These are phyloP conservation scores for Isatis lusitanica DNA, from an alignment of 441 rosid species.

Conservation along the genomic window DNA sequence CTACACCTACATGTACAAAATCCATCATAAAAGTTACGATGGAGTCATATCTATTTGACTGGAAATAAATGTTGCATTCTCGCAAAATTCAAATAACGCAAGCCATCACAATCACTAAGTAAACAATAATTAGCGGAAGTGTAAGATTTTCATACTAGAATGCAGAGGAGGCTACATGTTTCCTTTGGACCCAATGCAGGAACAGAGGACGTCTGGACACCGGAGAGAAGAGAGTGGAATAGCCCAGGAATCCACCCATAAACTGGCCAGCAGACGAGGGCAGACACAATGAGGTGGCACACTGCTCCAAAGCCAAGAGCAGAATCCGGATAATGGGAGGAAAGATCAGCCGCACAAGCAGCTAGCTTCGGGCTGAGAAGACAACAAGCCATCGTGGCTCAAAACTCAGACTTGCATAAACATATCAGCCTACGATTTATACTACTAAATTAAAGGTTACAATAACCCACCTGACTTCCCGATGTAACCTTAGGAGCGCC, in stretches of 20 bases:
- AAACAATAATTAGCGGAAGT: constrained; percentile 25
- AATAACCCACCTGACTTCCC: constrained; percentile 80
- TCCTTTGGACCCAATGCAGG: constrained; percentile 94
- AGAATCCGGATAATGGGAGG: constrained; percentile 83
- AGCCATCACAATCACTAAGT: constrained; percentile 18
- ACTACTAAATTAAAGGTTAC: constrained; percentile 19
- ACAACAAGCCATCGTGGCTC: constrained; percentile 22
- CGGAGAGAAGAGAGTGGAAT: constrained; percentile 78
- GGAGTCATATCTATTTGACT: not conserved
- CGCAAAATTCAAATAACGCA: not conserved
- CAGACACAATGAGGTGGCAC: constrained; percentile 90
- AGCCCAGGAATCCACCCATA: constrained; percentile 97
- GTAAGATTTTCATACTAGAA: constrained; percentile 65
- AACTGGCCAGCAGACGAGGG: constrained; percentile 94
- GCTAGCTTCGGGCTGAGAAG: constrained; percentile 91
- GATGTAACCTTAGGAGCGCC: constrained; percentile 85
- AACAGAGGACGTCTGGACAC: constrained; percentile 71
- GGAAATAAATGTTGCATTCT: constrained; percentile 13
- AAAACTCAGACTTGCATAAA: constrained; percentile 19
- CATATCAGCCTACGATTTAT: constrained; percentile 7
- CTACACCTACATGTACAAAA: constrained; percentile 16
- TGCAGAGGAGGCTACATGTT: constrained; percentile 91
- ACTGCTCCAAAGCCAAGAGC: constrained; percentile 97
- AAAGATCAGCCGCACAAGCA: constrained; percentile 90
- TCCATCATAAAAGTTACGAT: constrained; percentile 3